Conservation (phyloP, 2,329 filamentous ascomycete species). For the Didymella exigua region DNA sequence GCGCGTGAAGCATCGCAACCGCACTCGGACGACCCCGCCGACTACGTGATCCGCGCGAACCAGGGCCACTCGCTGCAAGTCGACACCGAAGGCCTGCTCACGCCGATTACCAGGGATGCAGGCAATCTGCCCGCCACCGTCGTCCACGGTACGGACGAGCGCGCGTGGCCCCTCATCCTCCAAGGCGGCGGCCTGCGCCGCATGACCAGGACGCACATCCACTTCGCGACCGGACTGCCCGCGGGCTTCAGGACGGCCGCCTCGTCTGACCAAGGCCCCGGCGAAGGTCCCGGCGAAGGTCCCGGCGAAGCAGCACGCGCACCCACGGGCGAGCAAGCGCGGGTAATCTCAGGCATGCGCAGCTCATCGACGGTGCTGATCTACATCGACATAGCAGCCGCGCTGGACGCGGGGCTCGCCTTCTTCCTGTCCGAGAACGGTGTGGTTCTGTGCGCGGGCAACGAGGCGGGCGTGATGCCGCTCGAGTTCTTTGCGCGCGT, state of each 20-base stretch:
- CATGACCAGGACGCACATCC: constrained; percentile 88
- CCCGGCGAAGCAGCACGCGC: too few species aligned
- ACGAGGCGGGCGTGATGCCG: constrained; percentile 51
- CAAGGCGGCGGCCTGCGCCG: constrained; percentile 75
- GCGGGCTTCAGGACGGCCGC: constrained; percentile 44
- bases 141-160: constrained; percentile 88
- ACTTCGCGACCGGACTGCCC: constrained; percentile 80
- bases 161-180: constrained; percentile 76
- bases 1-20: constrained; percentile 1
- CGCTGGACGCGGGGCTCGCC: constrained; percentile 64
- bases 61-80: constrained; percentile 88
- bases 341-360: constrained; percentile 81
- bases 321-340: too few species aligned
- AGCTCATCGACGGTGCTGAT: constrained; percentile 66
- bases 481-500: constrained; percentile 72
- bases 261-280: too few species aligned
- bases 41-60: constrained; percentile 91
- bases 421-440: constrained; percentile 71
- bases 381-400: constrained; percentile 72
- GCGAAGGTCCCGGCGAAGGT: too few species aligned
- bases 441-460: constrained; percentile 54
- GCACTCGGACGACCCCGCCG: constrained; percentile 60
- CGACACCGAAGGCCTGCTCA: constrained; percentile 73
- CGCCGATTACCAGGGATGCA: constrained; percentile 62
- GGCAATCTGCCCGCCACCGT: constrained; percentile 68